Evolutionary conservation across 2,329 filamentous ascomycete genomes (phyloP).

Genomic region (Cercospora zeae-maydis): DNA sequence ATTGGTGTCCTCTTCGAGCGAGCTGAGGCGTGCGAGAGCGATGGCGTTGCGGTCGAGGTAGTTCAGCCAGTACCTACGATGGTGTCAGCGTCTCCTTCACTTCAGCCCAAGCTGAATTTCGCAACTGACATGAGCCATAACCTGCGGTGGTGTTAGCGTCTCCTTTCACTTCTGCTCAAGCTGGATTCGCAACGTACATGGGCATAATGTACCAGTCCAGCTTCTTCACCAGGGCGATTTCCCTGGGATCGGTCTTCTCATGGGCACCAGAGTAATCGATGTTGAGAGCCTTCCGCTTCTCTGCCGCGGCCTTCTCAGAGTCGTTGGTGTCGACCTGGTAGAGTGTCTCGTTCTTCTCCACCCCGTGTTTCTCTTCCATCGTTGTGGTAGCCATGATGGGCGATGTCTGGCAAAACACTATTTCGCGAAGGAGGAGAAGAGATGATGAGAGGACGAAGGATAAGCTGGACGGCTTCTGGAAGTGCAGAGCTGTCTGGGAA

Average conservation of each 20-base stretch:
- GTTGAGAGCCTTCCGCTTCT: conserved; percentile 29
- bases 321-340: conserved; percentile 22
- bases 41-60: conserved; percentile 53
- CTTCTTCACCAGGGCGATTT: conserved; percentile 10
- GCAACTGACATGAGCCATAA: conserved; percentile 30
- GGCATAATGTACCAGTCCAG: conserved; percentile 13
- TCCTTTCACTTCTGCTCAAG: neutral
- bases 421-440: neutral
- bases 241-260: neutral
- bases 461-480: conserved; percentile 1
- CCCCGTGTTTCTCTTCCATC: conserved; percentile 22
- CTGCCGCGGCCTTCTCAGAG: conserved; percentile 30
- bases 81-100: too few relatives aligned
- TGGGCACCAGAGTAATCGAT: conserved; percentile 32
- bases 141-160: neutral
- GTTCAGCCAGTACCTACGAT: conserved; percentile 75
- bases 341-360: conserved; percentile 30
- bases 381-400: conserved; percentile 18
- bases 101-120: too few relatives aligned
- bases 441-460: conserved; percentile 1
- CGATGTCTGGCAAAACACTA: neutral
- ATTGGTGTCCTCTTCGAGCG: conserved; percentile 45
- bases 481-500: conserved; percentile 2
- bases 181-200: conserved; percentile 14
- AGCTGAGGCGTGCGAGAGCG: conserved; percentile 27